Conservation (phyloP, 139 green algal species). For the Zygnema cylindricum region DNA sequence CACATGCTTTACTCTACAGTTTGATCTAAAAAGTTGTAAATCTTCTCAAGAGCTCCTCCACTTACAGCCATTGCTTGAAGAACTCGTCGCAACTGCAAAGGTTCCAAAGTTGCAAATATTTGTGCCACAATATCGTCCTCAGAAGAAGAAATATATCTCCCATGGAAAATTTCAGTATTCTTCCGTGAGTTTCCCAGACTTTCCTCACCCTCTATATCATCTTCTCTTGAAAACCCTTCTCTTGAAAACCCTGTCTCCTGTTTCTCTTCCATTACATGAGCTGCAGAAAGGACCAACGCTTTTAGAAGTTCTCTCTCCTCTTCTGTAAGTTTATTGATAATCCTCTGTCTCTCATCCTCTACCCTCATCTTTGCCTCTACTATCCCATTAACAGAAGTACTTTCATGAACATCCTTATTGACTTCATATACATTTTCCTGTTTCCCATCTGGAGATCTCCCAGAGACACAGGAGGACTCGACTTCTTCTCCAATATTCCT, state of each 20-base stretch:
- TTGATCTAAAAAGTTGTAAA: too few relatives aligned
- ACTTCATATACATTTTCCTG: too few relatives aligned
- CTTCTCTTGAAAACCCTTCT: background rate
- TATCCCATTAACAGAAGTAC: background rate
- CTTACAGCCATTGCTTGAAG: conserved; percentile 42
- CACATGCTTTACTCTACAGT: too few relatives aligned
- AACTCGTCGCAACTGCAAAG: conserved; percentile 1
- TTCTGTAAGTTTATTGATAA: background rate
- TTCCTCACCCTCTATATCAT: conserved; percentile 11
- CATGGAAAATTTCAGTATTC: conserved; percentile 12
- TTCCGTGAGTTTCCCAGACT: background rate
- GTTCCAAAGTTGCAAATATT: background rate
- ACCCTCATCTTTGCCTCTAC: background rate
- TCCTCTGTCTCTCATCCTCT: background rate
- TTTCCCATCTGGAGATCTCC: too few relatives aligned
- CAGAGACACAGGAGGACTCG: too few relatives aligned
- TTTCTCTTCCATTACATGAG: background rate
- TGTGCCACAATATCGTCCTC: conserved; percentile 24
- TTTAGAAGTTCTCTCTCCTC: background rate
- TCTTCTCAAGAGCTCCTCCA: too few relatives aligned
- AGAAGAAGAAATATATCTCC: too few relatives aligned
- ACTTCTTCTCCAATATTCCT: too few relatives aligned
- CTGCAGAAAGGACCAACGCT: background rate
- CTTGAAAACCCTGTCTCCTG: background rate
- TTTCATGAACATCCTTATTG: background rate